Evolutionary conservation across 2,329 filamentous ascomycete species (phyloP), one percentile per base, ranked within the genome.

Genomic region (Fusarium graminum): DNA sequence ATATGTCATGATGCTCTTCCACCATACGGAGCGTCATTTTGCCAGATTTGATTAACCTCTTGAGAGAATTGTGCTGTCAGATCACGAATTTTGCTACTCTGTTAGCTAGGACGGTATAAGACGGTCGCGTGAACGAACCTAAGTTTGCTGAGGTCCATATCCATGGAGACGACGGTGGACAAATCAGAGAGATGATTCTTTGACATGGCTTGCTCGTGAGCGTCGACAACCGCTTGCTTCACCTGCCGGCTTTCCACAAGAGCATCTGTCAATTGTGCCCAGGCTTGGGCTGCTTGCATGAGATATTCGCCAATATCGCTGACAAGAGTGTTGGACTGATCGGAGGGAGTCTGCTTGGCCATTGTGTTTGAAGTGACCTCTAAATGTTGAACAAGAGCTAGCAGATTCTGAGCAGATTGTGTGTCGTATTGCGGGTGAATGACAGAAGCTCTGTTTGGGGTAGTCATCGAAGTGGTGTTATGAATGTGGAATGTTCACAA

Each of bases 231-330:
- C 3, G 72, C 71, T 28, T 73, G 67, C 3, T 73, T 66, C n/a
- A 79, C 73, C 29, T 77, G 74, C 7, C 71, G 65, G 7, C 74
- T 77, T 30, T 75, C 67, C 7, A 76, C 59, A 28, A 79, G 65
- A 7, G 67, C 66, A 10, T 78, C 72, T 11, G 76, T 76, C 34
- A 79, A 58, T 14, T 69, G 67, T 6, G 75, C 72, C 76, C 74
- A 77, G 28, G 74, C 64, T 17, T 70, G 56, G 16, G 77, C 75
- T 6, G 75, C 76, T 14, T 73, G 72, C 16, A 67, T 69, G 14
- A 79, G 59, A 38, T 78, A 78, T 16, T 78, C 77, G n/a, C 77
- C 77, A 52, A 79, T 71, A 22, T 78, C 74, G 29, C 58, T 63
- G 41, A 78, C 69, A 11, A 79, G 44, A 14, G 71, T 74, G 4